Percentiles rank a stretch among this genome's conserved stretches.
Conservation (phyloP, 176 grass and related monocot species). For the Carex littledalei region DNA sequence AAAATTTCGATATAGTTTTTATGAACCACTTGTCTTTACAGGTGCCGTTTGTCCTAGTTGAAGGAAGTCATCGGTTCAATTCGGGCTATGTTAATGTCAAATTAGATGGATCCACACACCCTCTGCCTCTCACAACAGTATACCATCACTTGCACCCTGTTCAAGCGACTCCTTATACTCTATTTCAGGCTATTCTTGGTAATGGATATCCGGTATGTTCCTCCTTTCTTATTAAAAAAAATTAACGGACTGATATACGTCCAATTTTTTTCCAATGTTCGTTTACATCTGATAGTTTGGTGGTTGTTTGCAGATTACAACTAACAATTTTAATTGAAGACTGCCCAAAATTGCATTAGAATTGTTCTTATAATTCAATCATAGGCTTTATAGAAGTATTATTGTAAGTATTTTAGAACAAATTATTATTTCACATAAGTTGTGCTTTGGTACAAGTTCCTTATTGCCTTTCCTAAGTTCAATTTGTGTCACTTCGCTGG, state of each 20-base stretch:
- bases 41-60: constrained; percentile 71
- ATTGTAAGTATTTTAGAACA: neutral
- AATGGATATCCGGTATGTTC: constrained; percentile 80
- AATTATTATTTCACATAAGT: constrained; percentile 1
- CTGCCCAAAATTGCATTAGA: neutral
- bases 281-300: neutral
- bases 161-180: constrained; percentile 66
- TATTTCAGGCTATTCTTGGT: constrained; percentile 77
- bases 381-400: neutral
- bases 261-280: neutral
- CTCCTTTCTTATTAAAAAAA: neutral
- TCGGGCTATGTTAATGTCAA: constrained; percentile 48
- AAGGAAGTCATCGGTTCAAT: constrained; percentile 27
- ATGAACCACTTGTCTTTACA: constrained; percentile 24
- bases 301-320: neutral
- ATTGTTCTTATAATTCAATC: neutral
- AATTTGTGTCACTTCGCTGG: neutral
- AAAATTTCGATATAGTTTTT: neutral
- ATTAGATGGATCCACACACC: constrained; percentile 49
- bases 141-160: constrained; percentile 81
- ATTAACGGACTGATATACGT: neutral
- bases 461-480: neutral
- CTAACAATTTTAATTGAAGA: neutral
- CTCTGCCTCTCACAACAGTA: constrained; percentile 79
- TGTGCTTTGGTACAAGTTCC: neutral